phyloP scores from a whole-genome alignment of 306 rosid genomes.

The Cicer bijugum region DNA sequence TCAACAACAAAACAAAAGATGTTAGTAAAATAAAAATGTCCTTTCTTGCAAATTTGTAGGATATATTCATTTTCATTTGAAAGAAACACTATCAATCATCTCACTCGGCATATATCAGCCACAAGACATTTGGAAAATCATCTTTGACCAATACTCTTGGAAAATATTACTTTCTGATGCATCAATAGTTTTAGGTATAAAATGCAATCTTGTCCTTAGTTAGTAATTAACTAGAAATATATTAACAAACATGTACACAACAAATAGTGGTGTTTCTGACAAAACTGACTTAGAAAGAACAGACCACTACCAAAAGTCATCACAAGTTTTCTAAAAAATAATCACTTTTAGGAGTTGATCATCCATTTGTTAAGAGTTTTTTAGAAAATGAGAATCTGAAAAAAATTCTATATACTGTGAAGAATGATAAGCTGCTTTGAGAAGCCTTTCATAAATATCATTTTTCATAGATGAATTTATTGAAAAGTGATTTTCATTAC shows the following conservation, averaged over 20 bases:
- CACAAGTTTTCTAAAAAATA: background rate
- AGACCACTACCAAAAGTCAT: background rate
- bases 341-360: too few species aligned
- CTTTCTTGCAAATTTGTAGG: background rate
- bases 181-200: too few species aligned
- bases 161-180: background rate
- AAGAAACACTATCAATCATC: constrained; percentile 1
- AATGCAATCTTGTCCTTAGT: background rate
- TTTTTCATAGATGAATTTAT: too few species aligned
- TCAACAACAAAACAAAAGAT: constrained; percentile 2
- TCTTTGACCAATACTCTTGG: background rate
- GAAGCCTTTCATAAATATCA: too few species aligned
- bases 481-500: too few species aligned
- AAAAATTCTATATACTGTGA: too few species aligned
- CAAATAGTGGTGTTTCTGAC: background rate
- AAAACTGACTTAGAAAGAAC: background rate
- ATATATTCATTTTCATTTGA: background rate
- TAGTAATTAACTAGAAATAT: background rate
- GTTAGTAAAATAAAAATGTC: background rate
- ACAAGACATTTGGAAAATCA: background rate
- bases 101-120: constrained; percentile 10
- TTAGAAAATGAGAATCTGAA: too few species aligned
- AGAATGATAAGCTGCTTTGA: too few species aligned
- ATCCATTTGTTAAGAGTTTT: too few species aligned
- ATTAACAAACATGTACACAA: background rate